Evolutionary conservation across 2,329 filamentous ascomycete species (phyloP).

Genomic region (Aureobasidium musti): DNA sequence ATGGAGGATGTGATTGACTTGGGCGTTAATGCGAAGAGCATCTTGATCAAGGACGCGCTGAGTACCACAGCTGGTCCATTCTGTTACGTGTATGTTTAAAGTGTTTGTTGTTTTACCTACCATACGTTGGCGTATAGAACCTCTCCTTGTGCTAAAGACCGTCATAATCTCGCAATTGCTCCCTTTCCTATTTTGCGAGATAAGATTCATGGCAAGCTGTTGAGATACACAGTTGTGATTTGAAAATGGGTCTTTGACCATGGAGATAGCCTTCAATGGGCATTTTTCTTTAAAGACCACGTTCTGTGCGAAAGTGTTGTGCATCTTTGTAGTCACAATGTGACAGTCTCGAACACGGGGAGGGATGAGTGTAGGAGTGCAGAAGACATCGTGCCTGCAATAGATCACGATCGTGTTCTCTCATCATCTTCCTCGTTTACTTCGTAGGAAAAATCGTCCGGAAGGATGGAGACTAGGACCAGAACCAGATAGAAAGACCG

Average conservation of each 20-base stretch:
- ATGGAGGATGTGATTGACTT: conserved; percentile 47
- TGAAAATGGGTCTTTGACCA: too few relatives aligned
- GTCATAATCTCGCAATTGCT: too few relatives aligned
- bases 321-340: too few relatives aligned
- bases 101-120: not conserved
- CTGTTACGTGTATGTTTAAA: conserved; percentile 49
- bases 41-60: conserved; percentile 46
- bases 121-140: not conserved
- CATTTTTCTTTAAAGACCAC: too few relatives aligned
- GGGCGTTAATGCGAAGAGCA: conserved; percentile 42
- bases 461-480: not conserved
- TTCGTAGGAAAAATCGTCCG: not conserved
- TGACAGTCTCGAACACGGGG: too few relatives aligned
- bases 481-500: not conserved
- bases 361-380: not conserved
- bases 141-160: too few relatives aligned
- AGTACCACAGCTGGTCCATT: conserved; percentile 50
- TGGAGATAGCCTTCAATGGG: too few relatives aligned
- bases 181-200: too few relatives aligned
- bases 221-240: too few relatives aligned
- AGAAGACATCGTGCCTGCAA: not conserved
- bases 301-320: too few relatives aligned
- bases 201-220: too few relatives aligned
- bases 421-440: not conserved
- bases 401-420: not conserved